Base-by-base conservation (phyloP, 2,329 filamentous ascomycete species). In the Fusarium brevicatenulatum region DNA sequence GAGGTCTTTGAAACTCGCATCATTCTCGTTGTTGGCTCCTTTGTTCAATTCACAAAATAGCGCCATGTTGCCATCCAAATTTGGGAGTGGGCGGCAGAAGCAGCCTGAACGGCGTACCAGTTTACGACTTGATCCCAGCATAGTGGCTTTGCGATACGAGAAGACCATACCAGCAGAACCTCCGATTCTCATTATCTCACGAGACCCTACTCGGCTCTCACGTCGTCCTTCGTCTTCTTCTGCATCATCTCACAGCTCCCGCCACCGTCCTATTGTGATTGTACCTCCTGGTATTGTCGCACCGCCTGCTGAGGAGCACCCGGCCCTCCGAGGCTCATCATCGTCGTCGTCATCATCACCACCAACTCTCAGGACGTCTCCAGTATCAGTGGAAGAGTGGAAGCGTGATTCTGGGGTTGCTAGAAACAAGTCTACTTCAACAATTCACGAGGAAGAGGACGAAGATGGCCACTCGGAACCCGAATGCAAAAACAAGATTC, bases 91-190 rank as follows among this genome's bases (percentile, higher is more conserved):
- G 77, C 84, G 86, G 73, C 80, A 82, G 72, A 85, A 79, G 76
- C 80, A 78, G 71, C 79, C 84, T 25, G 77, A 81, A 68, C 75
- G 75, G 47, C 78, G 75, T 66, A 68, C 76, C 23, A 78, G 78
- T 39, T 81, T 88, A 76, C 82, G 85, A 67, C 85, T 87, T 76
- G 87, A 88, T 73, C 81, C 83, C 46, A 82, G 80, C 72, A 79
- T 91, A 74, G 84, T 91, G 66, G 86, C 85, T 53, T 77, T 91
- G 62, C 87, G 88, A 65, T 91, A 91, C 82, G 90, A 91, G 77
- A 86, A 91, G 80, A 89, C 88, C 40, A 82, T 86, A 56, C 85
- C 87, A 74, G 87, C 87, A 53, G 86, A 88, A 79, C 87, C 87
- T 66, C 90, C 89, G 40, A 88, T 90, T 71, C 86, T 86, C 50